A percentile compares a stretch with the other conserved stretches of the same genome.
Evolutionary conservation across 495 filamentous ascomycete species (phyloP).

Genomic region (Tuber indicum): DNA sequence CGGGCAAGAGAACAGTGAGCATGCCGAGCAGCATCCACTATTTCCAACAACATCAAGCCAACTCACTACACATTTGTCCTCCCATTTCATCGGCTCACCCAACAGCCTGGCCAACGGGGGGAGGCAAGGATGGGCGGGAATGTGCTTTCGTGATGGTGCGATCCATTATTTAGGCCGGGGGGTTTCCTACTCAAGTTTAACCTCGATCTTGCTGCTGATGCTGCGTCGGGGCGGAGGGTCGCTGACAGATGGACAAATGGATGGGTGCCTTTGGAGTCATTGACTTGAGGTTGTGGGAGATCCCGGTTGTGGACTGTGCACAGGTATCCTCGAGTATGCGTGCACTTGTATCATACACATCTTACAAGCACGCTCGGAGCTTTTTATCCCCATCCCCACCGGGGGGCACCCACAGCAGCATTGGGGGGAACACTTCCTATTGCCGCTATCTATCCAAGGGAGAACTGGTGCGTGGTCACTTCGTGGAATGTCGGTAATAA

Average conservation of each 20-base stretch:
- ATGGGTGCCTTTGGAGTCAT: background rate
- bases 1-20: too few relatives aligned
- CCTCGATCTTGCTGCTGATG: background rate
- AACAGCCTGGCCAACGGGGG: background rate
- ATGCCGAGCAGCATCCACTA: too few relatives aligned
- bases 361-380: background rate
- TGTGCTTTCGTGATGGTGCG: background rate
- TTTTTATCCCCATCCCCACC: background rate
- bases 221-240: background rate
- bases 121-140: background rate
- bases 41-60: too few relatives aligned
- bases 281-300: background rate
- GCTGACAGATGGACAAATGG: background rate
- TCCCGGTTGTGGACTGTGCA: background rate
- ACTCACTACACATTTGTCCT: background rate
- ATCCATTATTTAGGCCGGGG: background rate
- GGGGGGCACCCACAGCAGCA: background rate
- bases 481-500: background rate
- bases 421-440: background rate
- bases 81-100: background rate
- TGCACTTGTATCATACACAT: background rate
- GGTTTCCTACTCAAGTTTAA: background rate
- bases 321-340: background rate
- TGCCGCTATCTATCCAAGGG: background rate
- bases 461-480: background rate